Base-by-base conservation (phyloP, 1,139 yeast species). In the Geotrichum europaeum region DNA sequence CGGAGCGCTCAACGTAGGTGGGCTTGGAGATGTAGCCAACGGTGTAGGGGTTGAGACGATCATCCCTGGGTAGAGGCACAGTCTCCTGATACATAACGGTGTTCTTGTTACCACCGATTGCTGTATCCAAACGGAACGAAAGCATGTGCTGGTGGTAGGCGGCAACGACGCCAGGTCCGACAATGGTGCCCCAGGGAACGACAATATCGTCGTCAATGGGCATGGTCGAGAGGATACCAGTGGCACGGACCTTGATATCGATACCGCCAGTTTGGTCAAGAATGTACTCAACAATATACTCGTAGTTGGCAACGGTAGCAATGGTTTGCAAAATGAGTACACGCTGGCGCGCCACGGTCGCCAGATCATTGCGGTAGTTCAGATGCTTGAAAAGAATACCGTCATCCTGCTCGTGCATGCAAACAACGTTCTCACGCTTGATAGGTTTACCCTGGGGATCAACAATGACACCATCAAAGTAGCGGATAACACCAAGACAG, bases 241-340 rank as follows among this genome's bases (percentile, higher is more conserved):
- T 89, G 64, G 96, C 96, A 77, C 96, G 83, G 65, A 88, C 85
- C 75, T 89, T 94, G 65, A 89, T 85, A 67, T 86, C 87, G 68
- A 89, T 84, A 57, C 87, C 85, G 67, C 94, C 96, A 67, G 87
- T 94, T 75, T 84, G 90, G 69, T 85, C 89, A 68, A 89, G 85
- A 72, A 87, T 84, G 72, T 86, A 78, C 74, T 87, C 88, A 70
- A 88, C 76, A 66, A 87, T 82, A 78, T 89, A 89, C 77, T 89
- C 96, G 76, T 89, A 89, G 79, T 89, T 89, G 63, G 96, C 95
- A 64, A 89, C 96, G 50, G 96, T 89, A 51, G 95, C 89, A 71
- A 89, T 86, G 61, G 91, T 86, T 78, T 89, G 96, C 65, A 89
- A 83, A 57, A 89, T 85, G 70, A 89, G 85, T 72, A 87, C 89